Percentiles rank a stretch among this genome's conserved stretches.
Evolutionary conservation across 805 yeast genomes (phyloP).

Genomic region (Yamadazyma akitaensis): DNA sequence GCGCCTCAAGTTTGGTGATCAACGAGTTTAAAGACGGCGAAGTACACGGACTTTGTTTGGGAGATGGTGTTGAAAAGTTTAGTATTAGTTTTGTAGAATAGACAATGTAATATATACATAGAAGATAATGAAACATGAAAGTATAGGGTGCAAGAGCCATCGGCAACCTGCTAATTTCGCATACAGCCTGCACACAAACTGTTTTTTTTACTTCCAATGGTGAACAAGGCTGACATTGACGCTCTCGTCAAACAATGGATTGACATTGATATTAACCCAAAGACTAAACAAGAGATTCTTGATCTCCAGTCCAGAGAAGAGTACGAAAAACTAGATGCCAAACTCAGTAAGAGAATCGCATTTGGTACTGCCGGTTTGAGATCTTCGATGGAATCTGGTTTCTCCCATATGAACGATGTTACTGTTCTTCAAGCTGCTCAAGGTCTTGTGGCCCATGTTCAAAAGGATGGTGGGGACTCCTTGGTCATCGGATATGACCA

Average conservation of each 20-base stretch:
- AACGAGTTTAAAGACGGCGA: neutral
- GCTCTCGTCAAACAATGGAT: conserved; percentile 34
- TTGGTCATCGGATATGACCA: conserved; percentile 92
- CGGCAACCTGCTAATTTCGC: neutral
- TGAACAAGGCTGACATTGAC: conserved; percentile 14
- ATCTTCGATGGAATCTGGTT: conserved; percentile 87
- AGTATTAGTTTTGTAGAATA: conserved; percentile 1
- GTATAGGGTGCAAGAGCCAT: too few species aligned
- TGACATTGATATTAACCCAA: conserved; percentile 33
- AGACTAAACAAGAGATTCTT: conserved; percentile 55
- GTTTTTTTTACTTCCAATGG: neutral
- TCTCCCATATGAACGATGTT: conserved; percentile 81
- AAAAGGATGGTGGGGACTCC: conserved; percentile 22
- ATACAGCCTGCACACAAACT: neutral
- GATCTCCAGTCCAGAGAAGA: conserved; percentile 37
- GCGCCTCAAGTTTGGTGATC: neutral
- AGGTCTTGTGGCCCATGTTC: conserved; percentile 59
- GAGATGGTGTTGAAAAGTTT: neutral
- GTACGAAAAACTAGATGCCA: conserved; percentile 44
- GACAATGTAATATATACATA: neutral
- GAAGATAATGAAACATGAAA: neutral
- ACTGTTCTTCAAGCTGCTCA: conserved; percentile 90
- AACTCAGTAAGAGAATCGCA: conserved; percentile 58
- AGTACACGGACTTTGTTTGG: conserved; percentile 1
- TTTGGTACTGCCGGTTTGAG: conserved; percentile 96